Base-by-base conservation (phyloP, 2,329 filamentous ascomycete genomes). In the Rutstroemia sp. region DNA sequence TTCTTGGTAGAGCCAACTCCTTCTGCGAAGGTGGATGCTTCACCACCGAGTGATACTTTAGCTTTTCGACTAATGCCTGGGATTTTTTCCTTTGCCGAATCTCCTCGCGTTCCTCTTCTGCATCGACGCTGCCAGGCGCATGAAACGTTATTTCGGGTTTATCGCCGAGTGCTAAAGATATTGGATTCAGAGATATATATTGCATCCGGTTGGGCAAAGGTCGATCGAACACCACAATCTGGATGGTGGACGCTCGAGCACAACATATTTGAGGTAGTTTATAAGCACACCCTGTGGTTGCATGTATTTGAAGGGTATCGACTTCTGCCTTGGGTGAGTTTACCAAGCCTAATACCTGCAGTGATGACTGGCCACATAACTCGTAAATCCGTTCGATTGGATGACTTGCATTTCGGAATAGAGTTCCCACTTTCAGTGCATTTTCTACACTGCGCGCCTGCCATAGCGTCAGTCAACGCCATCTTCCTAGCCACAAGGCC, bases 141-240 rank as follows among this genome's bases (percentile, higher is more conserved):
- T 67, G 63, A 16, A 58, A 58, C 3, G 69, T 64, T 5, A 71
- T 68, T 30, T 71, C 69, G 14, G 74, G 74, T 64, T 92, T 90
- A 67, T 92, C 88, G 2, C 81, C 88, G 14, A 99, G 76, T 0
- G 91, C 91, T 44, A 99, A 78, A 0, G 91, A 86, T 51, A 99
- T 97, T 0, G 94, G 92, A 27, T 84, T 82, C 19, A 96, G 76
- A 1, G 94, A 99, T 64, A 97, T 87, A 71, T 97, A 99, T 72
- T 99, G 92, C 94, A 99, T 97, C 55, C 85, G 82, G 34, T 80
- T 84, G 0, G 94, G 92, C 56, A 87, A 81, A 0, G 94, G 94
- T 48, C 92, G 80, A 65, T 96, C 85, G 71, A 95, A 99, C 57
- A 95, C 78, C 57, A 97, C 88, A 46, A 96, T 81, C 69, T 99